These are phyloP conservation scores for Filobasidium floriforme DNA, from an alignment of 768 basidiomycete genomes.

Conservation along the genomic window DNA sequence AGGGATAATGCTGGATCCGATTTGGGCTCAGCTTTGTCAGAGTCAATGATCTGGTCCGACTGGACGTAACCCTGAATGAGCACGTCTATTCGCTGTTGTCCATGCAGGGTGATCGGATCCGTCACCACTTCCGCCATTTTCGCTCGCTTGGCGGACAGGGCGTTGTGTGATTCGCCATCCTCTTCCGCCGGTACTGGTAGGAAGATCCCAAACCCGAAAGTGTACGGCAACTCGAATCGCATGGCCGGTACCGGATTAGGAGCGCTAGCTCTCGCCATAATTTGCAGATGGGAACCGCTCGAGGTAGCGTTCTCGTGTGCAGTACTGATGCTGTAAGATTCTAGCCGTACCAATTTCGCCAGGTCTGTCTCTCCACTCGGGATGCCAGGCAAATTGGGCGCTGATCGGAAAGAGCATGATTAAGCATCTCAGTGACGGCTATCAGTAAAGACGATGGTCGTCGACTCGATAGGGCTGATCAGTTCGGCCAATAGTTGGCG, in stretches of 20 bases:
- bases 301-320: background rate
- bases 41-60: constrained; percentile 16
- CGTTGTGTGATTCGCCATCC: background rate
- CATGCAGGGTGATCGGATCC: constrained; percentile 29
- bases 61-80: constrained; percentile 29
- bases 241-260: constrained; percentile 31
- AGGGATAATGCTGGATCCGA: constrained; percentile 26
- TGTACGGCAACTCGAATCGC: constrained; percentile 31
- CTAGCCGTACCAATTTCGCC: constrained; percentile 33
- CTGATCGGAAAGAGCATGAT: background rate
- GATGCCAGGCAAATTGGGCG: constrained; percentile 17
- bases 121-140: constrained; percentile 41
- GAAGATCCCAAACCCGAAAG: constrained; percentile 37
- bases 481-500: too few species aligned
- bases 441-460: too few species aligned
- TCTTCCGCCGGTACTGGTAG: constrained; percentile 17
- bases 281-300: constrained; percentile 5
- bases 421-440: too few species aligned
- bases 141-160: background rate
- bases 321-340: constrained; percentile 32
- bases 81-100: constrained; percentile 12
- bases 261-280: constrained; percentile 30
- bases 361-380: constrained; percentile 36
- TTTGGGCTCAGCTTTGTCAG: background rate
- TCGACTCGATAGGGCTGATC: too few species aligned